Evolutionary conservation across 1,284 basidiomycete genomes (phyloP).

Genomic region (Melampsora abietis-canadensis): DNA sequence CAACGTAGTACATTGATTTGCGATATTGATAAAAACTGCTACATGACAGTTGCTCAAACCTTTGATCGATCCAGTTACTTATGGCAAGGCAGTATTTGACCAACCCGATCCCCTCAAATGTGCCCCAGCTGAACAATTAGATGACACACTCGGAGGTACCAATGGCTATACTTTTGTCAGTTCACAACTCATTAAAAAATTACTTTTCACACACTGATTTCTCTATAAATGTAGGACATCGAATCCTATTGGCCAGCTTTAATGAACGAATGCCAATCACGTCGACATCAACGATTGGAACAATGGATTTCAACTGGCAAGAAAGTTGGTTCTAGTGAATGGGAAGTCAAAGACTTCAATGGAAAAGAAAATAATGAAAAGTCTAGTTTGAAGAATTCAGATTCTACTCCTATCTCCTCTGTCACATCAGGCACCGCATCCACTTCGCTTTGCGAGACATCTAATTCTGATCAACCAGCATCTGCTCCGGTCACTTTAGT

Average conservation of each 20-base stretch:
- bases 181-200: neutral
- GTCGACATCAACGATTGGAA: conserved; percentile 13
- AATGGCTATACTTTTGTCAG: conserved; percentile 37
- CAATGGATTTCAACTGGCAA: conserved; percentile 20
- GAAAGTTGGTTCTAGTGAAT: conserved; percentile 32
- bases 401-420: neutral
- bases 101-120: conserved; percentile 31
- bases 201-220: neutral
- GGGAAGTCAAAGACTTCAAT: neutral
- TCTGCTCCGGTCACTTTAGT: neutral
- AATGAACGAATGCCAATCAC: conserved; percentile 4
- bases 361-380: conserved; percentile 1
- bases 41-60: conserved; percentile 30
- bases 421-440: neutral
- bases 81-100: conserved; percentile 37
- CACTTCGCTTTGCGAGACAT: neutral
- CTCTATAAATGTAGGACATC: conserved; percentile 4
- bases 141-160: conserved; percentile 20
- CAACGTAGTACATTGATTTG: neutral
- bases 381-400: neutral
- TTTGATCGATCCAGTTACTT: conserved; percentile 36
- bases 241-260: conserved; percentile 30
- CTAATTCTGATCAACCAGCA: neutral
- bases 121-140: conserved; percentile 37
- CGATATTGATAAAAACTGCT: neutral